Conservation (phyloP, 2,329 filamentous ascomycete genomes). For the Clarireedia homoeocarpa region DNA sequence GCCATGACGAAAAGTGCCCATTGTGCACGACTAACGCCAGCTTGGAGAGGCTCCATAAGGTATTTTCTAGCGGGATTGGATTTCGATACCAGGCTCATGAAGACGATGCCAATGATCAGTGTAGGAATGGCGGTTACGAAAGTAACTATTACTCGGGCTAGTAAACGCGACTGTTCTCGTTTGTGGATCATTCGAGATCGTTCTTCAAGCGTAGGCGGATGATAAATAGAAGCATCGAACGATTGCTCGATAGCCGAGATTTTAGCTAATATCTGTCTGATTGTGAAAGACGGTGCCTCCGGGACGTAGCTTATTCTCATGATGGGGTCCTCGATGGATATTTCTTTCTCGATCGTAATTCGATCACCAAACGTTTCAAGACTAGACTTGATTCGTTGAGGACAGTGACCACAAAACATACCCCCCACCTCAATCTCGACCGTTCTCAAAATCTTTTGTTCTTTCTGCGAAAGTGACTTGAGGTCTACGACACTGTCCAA, state of each 20-base stretch:
- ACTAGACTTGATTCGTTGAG: constrained; percentile 46
- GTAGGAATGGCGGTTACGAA: constrained; percentile 68
- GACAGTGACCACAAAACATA: constrained; percentile 69
- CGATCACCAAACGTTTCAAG: constrained; percentile 44
- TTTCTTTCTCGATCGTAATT: constrained; percentile 42
- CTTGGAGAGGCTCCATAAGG: constrained; percentile 64
- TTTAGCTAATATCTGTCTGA: constrained; percentile 62
- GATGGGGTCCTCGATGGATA: constrained; percentile 56
- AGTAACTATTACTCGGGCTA: constrained; percentile 64
- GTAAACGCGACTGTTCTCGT: constrained; percentile 59
- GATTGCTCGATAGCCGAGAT: constrained; percentile 59
- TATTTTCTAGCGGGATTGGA: constrained; percentile 51
- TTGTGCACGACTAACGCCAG: constrained; percentile 68
- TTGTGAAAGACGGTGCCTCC: constrained; percentile 58
- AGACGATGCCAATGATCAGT: constrained; percentile 81
- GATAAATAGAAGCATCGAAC: constrained; percentile 64
- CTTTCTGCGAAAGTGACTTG: constrained; percentile 20
- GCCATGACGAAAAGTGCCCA: constrained; percentile 74
- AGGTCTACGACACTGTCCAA: constrained; percentile 40
- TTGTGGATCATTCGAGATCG: constrained; percentile 65
- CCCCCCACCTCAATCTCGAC: constrained; percentile 61
- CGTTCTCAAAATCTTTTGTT: constrained; percentile 34
- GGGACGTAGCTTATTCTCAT: constrained; percentile 66
- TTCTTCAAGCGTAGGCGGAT: constrained; percentile 77
- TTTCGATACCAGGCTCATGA: constrained; percentile 71